phyloP scores from a whole-genome alignment of 495 filamentous ascomycete species.

The Aspergillus egyptiacus region DNA sequence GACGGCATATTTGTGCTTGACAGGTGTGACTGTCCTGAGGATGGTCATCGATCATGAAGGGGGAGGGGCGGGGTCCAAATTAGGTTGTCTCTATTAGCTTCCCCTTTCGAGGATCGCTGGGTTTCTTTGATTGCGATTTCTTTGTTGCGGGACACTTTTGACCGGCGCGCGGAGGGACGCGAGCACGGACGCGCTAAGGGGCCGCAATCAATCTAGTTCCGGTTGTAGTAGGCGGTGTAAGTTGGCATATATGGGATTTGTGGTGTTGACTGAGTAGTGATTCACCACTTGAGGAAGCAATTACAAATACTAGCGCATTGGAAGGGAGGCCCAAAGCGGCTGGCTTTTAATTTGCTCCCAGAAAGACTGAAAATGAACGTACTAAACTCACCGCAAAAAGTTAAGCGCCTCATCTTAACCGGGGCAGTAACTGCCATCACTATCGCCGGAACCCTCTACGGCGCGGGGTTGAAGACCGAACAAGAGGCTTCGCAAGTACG shows the following conservation, averaged over 20 bases:
- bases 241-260: not conserved
- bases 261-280: not conserved
- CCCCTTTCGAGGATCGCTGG: not conserved
- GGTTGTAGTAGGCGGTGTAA: constrained; percentile 24
- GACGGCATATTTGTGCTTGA: constrained; percentile 27
- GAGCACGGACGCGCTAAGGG: constrained; percentile 23
- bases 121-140: constrained; percentile 3
- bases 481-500: constrained; percentile 42
- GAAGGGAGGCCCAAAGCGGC: not conserved
- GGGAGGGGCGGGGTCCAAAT: constrained; percentile 2
- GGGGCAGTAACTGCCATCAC: constrained; percentile 45
- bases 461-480: constrained; percentile 47
- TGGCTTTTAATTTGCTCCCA: not conserved
- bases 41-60: not conserved
- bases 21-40: constrained; percentile 7
- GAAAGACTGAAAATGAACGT: constrained; percentile 1
- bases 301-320: not conserved
- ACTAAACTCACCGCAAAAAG: constrained; percentile 27
- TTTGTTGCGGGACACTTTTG: constrained; percentile 7
- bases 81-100: no score
- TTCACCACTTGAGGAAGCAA: no score
- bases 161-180: no score
- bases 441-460: constrained; percentile 47
- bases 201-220: constrained; percentile 11
- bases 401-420: constrained; percentile 39